Base-by-base conservation (phyloP, 768 basidiomycete genomes). In the Leccinum olivaceopallidum region DNA sequence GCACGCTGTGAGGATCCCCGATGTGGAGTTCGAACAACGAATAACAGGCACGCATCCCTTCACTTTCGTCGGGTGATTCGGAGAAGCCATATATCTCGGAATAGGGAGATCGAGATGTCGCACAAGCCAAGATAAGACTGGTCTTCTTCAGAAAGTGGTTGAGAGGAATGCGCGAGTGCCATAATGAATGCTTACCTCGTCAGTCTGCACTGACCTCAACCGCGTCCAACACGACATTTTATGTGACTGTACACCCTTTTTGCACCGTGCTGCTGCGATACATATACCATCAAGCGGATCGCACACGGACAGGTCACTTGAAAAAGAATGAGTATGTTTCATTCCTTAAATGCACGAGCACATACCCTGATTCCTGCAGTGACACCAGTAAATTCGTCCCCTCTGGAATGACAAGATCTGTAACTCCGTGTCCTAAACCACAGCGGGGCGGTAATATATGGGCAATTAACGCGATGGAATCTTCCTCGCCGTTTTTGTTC, bases 351-450 rank as follows among this genome's bases (percentile, higher is more conserved):
- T 26, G 32, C 16, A 36, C 37, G 14, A 37, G 71, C 78, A 68
- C 5, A 47, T 68, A 91, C 91, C 91, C 92, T 47, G 82, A 79
- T 65, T 84, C 79, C 55, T 87, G 87, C 44, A 93, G 71, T 24
- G 82, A 82, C 2, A 82, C 75, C 28, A 90, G 59, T 52, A 82
- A 70, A 10, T 73, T 61, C 13, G 76, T 73, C 26, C 76, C 72
- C n/a, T 79, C 74, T 13, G 86, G 71, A 10, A 81, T 55, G 9
- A 79, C 69, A 34, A 90, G 69, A n/a, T 79, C 77, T 20, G 79
- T 74, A 2, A 87, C 77, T 13, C 77, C 70, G 52, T 78, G 67
- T 5, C 76, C 72, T 13, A 59, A 54, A 16, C 81, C 81, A 30
- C 75, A 69, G 5, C 68, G 72, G 6, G 81, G 75, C 0, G 88